phyloP scores from a whole-genome alignment of 345 rosid species.

The Hibiscus trionum region DNA sequence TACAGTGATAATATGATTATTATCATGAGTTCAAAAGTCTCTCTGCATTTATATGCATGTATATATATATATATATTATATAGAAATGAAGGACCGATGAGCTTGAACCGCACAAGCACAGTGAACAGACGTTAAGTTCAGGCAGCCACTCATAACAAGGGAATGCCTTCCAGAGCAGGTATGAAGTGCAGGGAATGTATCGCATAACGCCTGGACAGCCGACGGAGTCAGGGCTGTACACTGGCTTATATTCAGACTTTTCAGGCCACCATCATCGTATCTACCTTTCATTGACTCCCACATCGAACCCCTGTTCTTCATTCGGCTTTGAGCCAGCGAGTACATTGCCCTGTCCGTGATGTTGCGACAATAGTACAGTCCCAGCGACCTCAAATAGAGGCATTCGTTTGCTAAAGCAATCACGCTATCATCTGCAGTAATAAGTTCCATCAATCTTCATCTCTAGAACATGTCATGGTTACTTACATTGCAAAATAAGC shows the following conservation, averaged over 20 bases:
- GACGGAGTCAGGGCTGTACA: slow-evolving; percentile 92
- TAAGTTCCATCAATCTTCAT: background rate
- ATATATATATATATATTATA: no score
- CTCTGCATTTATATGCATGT: background rate
- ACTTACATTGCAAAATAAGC: background rate
- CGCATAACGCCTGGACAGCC: slow-evolving; percentile 91
- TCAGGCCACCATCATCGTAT: slow-evolving; percentile 69
- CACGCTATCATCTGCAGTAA: slow-evolving; percentile 70
- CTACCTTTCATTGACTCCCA: slow-evolving; percentile 53
- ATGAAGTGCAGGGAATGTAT: slow-evolving; percentile 90
- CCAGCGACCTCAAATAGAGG: slow-evolving; percentile 65
- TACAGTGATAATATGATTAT: background rate
- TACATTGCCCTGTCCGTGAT: slow-evolving; percentile 84
- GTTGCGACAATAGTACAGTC: slow-evolving; percentile 82
- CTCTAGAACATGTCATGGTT: background rate
- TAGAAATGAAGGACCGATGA: slow-evolving; percentile 28
- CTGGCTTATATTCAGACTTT: slow-evolving; percentile 89
- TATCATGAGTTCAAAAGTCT: background rate
- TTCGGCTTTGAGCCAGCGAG: slow-evolving; percentile 63
- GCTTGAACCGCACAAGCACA: slow-evolving; percentile 82
- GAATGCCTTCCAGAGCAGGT: slow-evolving; percentile 95
- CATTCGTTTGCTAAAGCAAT: slow-evolving; percentile 81
- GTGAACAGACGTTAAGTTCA: slow-evolving; percentile 81
- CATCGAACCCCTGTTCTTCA: slow-evolving; percentile 45
- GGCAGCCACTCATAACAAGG: slow-evolving; percentile 92